A percentile compares a stretch with the other conserved stretches of the same genome.
Conservation (phyloP, 306 rosid genomes). For the Quercus robur region DNA sequence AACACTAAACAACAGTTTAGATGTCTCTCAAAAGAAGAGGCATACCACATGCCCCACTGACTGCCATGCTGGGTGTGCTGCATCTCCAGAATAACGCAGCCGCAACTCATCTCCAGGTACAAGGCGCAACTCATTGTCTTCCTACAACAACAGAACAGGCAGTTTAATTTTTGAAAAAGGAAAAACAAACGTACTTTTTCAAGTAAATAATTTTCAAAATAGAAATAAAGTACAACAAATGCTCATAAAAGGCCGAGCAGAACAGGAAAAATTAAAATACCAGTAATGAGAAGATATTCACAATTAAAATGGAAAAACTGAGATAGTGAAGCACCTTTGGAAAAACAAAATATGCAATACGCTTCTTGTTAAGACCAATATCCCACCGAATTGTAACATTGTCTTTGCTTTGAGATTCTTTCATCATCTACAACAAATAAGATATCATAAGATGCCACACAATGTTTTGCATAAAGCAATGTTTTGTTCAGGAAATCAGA, state of each 20-base stretch:
- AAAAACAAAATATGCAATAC: conserved; percentile 93
- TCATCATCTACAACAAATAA: conserved; percentile 78
- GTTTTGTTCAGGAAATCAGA: neutral
- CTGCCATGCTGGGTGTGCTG: conserved; percentile 99
- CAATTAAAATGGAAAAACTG: neutral
- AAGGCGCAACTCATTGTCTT: conserved; percentile 97
- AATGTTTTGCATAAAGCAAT: conserved; percentile 5
- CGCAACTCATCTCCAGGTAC: conserved; percentile 99
- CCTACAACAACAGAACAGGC: conserved; percentile 46
- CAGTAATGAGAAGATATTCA: neutral
- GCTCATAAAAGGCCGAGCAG: neutral
- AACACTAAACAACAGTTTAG: neutral
- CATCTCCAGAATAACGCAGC: conserved; percentile 97
- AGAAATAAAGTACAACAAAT: neutral
- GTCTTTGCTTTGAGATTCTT: conserved; percentile 99
- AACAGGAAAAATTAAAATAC: neutral
- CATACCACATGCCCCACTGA: conserved; percentile 99
- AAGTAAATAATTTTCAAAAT: neutral
- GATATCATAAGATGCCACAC: conserved; percentile 20
- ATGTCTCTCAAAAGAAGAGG: neutral
- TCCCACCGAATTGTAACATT: conserved; percentile 95
- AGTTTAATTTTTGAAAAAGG: conserved; percentile 9
- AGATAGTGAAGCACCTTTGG: conserved; percentile 61
- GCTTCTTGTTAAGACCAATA: conserved; percentile 96
- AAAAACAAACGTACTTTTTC: neutral